These are phyloP conservation scores for Colletotrichum sp. DNA, from an alignment of 2,329 filamentous ascomycete species.

Conservation along the genomic window DNA sequence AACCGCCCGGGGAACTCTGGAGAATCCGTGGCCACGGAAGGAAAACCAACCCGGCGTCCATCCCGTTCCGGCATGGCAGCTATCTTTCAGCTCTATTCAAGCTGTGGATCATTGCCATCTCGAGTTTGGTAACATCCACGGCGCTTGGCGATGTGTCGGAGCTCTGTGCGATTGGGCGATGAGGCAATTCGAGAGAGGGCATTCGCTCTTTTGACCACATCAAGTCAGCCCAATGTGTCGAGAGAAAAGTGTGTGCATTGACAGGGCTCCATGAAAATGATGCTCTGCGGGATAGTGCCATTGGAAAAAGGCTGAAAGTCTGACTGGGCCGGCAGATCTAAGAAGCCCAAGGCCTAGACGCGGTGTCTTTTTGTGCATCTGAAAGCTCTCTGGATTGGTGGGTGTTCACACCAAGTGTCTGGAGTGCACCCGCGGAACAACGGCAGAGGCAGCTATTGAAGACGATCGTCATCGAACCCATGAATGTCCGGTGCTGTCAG, in stretches of 20 bases:
- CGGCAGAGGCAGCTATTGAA: neutral
- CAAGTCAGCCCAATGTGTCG: neutral
- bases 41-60: neutral
- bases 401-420: neutral
- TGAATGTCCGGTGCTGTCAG: neutral
- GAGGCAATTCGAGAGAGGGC: neutral
- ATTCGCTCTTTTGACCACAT: neutral
- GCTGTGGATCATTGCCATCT: slow-evolving; percentile 1
- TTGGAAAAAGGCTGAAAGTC: neutral
- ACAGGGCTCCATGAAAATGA: neutral
- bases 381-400: neutral
- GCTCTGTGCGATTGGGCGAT: neutral
- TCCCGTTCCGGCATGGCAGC: neutral
- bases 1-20: neutral
- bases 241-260: neutral
- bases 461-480: neutral
- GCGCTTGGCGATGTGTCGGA: neutral
- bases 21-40: neutral
- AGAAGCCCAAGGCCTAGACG: neutral
- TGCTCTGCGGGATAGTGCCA: neutral
- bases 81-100: neutral
- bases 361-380: neutral
- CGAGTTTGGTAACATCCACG: neutral
- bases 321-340: neutral
- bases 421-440: neutral